Percentiles rank a stretch among this genome's conserved stretches.
phyloP scores from a whole-genome alignment of 2,329 filamentous ascomycete genomes.

The Zopfia rhizophila region DNA sequence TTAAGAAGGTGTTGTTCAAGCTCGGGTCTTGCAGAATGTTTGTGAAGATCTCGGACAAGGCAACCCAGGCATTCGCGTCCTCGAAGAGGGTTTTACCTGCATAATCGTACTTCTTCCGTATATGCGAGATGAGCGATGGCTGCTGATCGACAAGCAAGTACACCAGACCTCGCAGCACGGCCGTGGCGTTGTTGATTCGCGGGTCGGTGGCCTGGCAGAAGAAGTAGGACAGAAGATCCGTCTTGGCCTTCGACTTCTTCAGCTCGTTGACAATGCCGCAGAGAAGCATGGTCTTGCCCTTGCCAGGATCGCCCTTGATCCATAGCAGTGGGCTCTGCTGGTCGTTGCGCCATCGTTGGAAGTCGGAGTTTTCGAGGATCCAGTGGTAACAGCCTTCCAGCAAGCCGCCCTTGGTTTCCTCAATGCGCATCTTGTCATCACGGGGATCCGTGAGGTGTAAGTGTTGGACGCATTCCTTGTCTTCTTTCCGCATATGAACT shows the following conservation, averaged over 20 bases:
- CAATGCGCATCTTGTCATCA: slow-evolving; percentile 19
- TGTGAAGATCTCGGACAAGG: slow-evolving; percentile 50
- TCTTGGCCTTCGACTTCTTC: too few species aligned
- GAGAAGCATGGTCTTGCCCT: too few species aligned
- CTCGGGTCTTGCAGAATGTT: too few species aligned
- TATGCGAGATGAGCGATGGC: slow-evolving; percentile 44
- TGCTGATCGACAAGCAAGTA: slow-evolving; percentile 50
- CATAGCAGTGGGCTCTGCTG: slow-evolving; percentile 30
- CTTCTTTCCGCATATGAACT: too few species aligned
- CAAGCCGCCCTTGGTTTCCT: too few species aligned
- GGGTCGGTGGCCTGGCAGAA: too few species aligned
- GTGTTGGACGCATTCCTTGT: slow-evolving; percentile 13
- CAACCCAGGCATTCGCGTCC: slow-evolving; percentile 50
- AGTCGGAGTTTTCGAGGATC: slow-evolving; percentile 32
- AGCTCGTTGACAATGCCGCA: too few species aligned
- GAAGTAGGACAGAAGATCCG: too few species aligned
- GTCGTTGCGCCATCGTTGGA: slow-evolving; percentile 31
- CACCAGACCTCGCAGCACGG: too few species aligned
- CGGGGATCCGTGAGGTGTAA: slow-evolving; percentile 12
- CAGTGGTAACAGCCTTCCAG: slow-evolving; percentile 16
- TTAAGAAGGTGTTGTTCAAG: neutral
- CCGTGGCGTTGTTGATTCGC: too few species aligned
- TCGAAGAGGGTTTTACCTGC: slow-evolving; percentile 52
- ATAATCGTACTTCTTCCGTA: slow-evolving; percentile 48
- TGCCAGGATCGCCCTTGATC: too few species aligned